Base-by-base conservation (phyloP, 225 moss, liverwort and hornwort genomes). In the Thuidium tamariscinum region DNA sequence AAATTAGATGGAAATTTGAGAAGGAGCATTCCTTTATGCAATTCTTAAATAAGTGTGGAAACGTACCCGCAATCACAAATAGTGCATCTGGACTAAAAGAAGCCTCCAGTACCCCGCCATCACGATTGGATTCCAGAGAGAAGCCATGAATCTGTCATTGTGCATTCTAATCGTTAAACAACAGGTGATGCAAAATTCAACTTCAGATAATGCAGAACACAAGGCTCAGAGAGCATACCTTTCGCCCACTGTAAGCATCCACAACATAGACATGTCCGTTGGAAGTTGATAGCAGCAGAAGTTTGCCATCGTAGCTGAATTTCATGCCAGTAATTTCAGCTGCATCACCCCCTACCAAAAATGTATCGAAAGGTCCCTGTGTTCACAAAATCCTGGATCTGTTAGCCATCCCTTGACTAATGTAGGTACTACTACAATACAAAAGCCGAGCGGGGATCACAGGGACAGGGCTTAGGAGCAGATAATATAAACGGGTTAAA, bases 51-150 rank as follows among this genome's bases (percentile, higher is more conserved):
- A 67, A 80, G 83, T 75, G 72, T 61, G 78, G 10, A 59, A 67
- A 82, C 41, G 44, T 71, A 97, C 98, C 98, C 73, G 98, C 96
- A 89, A 97, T 94, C 29, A 96, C 96, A 83, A 95, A 99, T 77
- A 95, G 97, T 59, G 96, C 97, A 92, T 99, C 98, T 83, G 98
- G 98, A 89, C 98, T 99, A 90, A 99, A 99, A 34, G 98, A 96
- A 76, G 98, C 96, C 90, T 99, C 98, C 85, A 99, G 60, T 39
- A 95, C 87, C 51, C 94, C 96, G n/a, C 98, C 97, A 92, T 94
- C 95, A 71, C 88, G 88, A 85, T 93, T 96, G 85, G 97, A 94
- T 77, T 97, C 98, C 88, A 97, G 48, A 86, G 92, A 91, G 87
- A 99, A 99, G 78, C 92, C 92, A 81, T 99, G 97, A 57, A 97